Evolutionary conservation across 2,329 filamentous ascomycete species (phyloP), one percentile per base, ranked within the genome.

Genomic region (Atkinsonella texensis): DNA sequence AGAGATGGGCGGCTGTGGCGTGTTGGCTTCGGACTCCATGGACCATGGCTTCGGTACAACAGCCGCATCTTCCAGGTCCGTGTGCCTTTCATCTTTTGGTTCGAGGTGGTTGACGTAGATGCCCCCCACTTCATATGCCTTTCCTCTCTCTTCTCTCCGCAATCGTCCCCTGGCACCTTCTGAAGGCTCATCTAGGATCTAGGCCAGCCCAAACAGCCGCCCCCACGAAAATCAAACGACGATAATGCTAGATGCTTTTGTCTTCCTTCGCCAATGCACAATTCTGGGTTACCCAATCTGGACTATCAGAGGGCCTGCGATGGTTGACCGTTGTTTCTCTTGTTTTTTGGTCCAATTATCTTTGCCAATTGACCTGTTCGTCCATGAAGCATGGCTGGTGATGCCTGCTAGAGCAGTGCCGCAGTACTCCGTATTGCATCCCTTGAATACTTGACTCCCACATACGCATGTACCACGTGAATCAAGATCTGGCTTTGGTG

Each of bases 111-210:
- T 41, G 46, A 41, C 38, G 46, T 48, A 41, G 38, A 12, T 38
- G 38, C n/a, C 23, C 11, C 39, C 39, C 39, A 17, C 33, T 15
- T 18, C 40, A 42, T 20, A 12, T 38, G 28, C 40, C 31, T 31
- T n/a, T 52, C 32, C 15, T 32, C 32, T 50, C 50, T 48, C 50
- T 52, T 48, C 45, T 52, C 50, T 52, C 46, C 50, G 50, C 50
- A 44, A 31, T 48, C 20, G 13, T 31, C n/a, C 35, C 15, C 35
- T 38, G 4, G 35, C 11, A 38, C 4, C 11, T 15, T 12, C 11
- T 15, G 11, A 38, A 15, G 35, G 15, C 35, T 38, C 15, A 35
- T 10, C 33, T 23, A 23, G 20, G 20, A 2, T 4, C 2, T 2
- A 2, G 20, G 20, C 20, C 20, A 23, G 20, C 20, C 20, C 20